Evolutionary conservation across 164 flowering plant species (phyloP), one percentile per base, ranked within the genome.

Genomic region (Houttuynia cordata): DNA sequence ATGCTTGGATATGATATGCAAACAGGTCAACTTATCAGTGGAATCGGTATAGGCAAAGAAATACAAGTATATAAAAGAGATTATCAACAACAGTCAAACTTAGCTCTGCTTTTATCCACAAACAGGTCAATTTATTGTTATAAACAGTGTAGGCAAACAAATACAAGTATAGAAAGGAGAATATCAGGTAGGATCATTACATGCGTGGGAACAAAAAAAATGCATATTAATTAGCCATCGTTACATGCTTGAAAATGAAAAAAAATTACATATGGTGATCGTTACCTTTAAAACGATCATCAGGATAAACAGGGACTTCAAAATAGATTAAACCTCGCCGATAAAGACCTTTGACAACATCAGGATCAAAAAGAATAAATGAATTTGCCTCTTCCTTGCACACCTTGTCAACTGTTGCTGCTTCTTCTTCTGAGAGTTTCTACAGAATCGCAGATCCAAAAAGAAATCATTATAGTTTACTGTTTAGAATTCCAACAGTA

Each of bases 371-470:
- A 60, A 91, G 85, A 66, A 88, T 66, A 76, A 69, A 91, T 45
- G 97, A 76, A 81, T 86, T 93, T 66, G 85, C 99, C 79, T 93
- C 97, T 81, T 93, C 99, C 79, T 93, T 93, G 62, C 99, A 93
- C 14, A 93, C 68, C 79, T 93, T 93, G 72, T 93, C 99, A 58
- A 93, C 86, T 24, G 89, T 90, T 53, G 96, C 92, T 75, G 62
- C 81, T 81, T 93, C 99, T 76, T 93, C 97, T 74, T 93, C 97
- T 18, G 93, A 81, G 62, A 93, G 97, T 88, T 86, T 93, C 99
- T 93, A 53, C 0, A 68, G 42, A 59, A 47, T 15, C 8, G 66
- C 56, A 39, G 37, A 42, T 53, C 9, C 30, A 23, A n/a, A 23
- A 30, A 54, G 5, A 54, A 23, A 19, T 54, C 34, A 54, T n/a